These are phyloP conservation scores for Canna indica DNA, from an alignment of 176 grass and related monocot species.

Conservation along the genomic window DNA sequence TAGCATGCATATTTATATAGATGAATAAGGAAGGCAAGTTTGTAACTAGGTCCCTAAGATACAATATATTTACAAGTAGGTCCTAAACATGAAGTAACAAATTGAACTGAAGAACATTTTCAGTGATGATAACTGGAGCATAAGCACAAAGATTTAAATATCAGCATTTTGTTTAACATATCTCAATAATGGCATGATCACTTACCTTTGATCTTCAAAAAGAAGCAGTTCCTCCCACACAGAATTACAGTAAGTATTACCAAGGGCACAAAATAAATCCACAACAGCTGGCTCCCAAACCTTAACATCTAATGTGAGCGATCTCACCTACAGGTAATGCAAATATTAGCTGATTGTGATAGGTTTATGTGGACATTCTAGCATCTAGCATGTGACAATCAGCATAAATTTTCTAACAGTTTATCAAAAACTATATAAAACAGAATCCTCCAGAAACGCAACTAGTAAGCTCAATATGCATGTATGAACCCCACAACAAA, in stretches of 20 bases:
- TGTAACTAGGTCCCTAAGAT: not conserved
- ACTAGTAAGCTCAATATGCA: not conserved
- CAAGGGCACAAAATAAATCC: conserved; percentile 76
- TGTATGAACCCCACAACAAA: not conserved
- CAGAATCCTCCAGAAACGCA: not conserved
- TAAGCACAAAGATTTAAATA: not conserved
- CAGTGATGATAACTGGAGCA: not conserved
- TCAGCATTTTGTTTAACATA: conserved; percentile 2
- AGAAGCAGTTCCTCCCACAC: conserved; percentile 91
- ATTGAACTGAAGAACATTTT: not conserved
- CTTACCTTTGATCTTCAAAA: conserved; percentile 61
- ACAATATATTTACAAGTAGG: not conserved
- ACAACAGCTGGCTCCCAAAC: conserved; percentile 83
- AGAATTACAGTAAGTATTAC: conserved; percentile 83
- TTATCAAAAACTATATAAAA: conserved; percentile 1
- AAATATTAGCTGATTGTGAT: conserved; percentile 2
- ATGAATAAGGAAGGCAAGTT: too few relatives aligned
- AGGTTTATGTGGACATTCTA: not conserved
- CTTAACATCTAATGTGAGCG: conserved; percentile 84
- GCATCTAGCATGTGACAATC: not conserved
- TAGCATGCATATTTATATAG: too few relatives aligned
- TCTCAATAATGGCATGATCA: not conserved
- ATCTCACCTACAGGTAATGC: conserved; percentile 67
- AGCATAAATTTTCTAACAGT: not conserved
- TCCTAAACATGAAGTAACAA: not conserved